Evolutionary conservation across 2,329 filamentous ascomycete genomes (phyloP).

Genomic region (Alternaria sp.): DNA sequence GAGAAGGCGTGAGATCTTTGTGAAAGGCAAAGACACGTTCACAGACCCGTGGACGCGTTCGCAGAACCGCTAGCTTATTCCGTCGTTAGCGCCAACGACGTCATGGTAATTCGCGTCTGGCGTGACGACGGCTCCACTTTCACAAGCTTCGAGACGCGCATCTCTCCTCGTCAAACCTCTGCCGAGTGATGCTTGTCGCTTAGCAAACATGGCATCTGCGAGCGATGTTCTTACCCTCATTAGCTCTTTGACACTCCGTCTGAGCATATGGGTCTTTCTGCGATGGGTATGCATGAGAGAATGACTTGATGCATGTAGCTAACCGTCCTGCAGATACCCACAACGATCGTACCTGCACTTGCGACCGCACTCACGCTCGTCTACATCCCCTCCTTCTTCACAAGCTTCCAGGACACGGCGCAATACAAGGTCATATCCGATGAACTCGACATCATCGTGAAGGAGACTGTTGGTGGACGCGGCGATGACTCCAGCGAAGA

Average conservation of each 20-base stretch:
- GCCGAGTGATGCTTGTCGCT: conserved; percentile 17
- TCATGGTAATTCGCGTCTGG: conserved; percentile 13
- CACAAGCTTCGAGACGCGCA: conserved; percentile 14
- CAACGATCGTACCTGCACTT: conserved; percentile 50
- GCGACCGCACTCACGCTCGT: conserved; percentile 69
- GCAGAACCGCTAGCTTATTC: background rate
- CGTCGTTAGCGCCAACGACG: background rate
- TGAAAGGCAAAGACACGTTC: background rate
- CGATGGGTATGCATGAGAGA: conserved; percentile 48
- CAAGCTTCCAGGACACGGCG: conserved; percentile 63
- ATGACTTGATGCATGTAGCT: conserved; percentile 5
- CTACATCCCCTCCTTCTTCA: conserved; percentile 69
- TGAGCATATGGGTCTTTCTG: conserved; percentile 64
- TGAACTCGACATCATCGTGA: conserved; percentile 60
- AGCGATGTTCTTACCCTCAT: conserved; percentile 44
- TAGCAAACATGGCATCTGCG: conserved; percentile 41
- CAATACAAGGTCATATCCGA: conserved; percentile 65
- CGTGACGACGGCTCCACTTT: conserved; percentile 9
- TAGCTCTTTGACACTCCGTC: conserved; percentile 60
- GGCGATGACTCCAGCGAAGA: conserved; percentile 41
- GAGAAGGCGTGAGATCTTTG: too few species aligned
- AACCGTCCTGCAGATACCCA: conserved; percentile 36
- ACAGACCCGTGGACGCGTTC: background rate
- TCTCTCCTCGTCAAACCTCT: background rate
- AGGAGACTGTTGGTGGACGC: conserved; percentile 47